Percentiles rank a stretch among this genome's conserved stretches.
Evolutionary conservation across 2,329 filamentous ascomycete species (phyloP).

Genomic region (Fusarium irregulare): DNA sequence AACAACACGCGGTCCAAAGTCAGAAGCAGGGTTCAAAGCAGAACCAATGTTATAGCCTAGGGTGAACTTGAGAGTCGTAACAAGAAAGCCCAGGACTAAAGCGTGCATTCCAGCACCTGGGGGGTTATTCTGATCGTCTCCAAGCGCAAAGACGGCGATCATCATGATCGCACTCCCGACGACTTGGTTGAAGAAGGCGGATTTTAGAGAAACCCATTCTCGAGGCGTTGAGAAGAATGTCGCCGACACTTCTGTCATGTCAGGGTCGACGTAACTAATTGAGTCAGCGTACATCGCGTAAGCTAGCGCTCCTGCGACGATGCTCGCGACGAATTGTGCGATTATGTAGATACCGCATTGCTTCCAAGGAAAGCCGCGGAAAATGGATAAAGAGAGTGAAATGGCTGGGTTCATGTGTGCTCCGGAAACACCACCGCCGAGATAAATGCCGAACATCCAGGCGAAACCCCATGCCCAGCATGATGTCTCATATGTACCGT

Average conservation of each 20-base stretch:
- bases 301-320: slow-evolving; percentile 11
- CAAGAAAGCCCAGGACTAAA: slow-evolving; percentile 51
- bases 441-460: slow-evolving; percentile 44
- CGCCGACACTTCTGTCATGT: slow-evolving; percentile 45
- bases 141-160: slow-evolving; percentile 52
- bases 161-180: slow-evolving; percentile 52
- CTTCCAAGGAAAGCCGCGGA: slow-evolving; percentile 53
- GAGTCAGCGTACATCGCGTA: slow-evolving; percentile 28
- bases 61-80: slow-evolving; percentile 52
- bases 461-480: slow-evolving; percentile 44
- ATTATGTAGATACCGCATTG: slow-evolving; percentile 40
- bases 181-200: slow-evolving; percentile 52
- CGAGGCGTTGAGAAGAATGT: slow-evolving; percentile 51
- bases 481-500: slow-evolving; percentile 39
- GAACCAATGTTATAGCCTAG: slow-evolving; percentile 53
- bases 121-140: slow-evolving; percentile 54
- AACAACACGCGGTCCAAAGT: slow-evolving; percentile 51
- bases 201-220: slow-evolving; percentile 39
- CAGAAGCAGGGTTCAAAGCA: slow-evolving; percentile 53
- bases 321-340: slow-evolving; percentile 15
- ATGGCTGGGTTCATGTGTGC: slow-evolving; percentile 52
- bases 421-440: slow-evolving; percentile 45
- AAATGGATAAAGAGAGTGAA: slow-evolving; percentile 50
- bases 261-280: slow-evolving; percentile 46
- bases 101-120: slow-evolving; percentile 53